Conservation (phyloP, 2,329 filamentous ascomycete species). For the Botryotinia narcissicola region DNA sequence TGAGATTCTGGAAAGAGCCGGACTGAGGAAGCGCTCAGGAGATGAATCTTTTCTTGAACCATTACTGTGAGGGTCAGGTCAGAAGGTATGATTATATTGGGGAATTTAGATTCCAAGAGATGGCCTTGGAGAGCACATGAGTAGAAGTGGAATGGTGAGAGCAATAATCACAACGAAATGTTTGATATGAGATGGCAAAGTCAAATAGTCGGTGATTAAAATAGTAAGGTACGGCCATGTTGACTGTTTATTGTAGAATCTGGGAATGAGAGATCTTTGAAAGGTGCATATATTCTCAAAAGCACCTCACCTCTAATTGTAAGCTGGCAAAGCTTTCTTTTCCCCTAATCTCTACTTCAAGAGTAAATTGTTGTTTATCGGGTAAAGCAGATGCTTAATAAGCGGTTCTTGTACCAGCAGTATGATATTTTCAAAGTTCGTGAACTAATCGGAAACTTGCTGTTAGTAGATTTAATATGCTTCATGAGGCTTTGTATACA, state of each 20-base stretch:
- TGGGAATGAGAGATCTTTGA: accelerated
- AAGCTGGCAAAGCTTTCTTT: not conserved
- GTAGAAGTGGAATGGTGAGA: not conserved
- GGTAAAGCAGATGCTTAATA: not conserved
- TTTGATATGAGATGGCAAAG: not conserved
- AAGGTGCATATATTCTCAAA: not conserved
- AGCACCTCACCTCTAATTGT: not conserved
- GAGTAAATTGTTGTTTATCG: not conserved
- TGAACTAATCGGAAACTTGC: not conserved
- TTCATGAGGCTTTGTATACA: not conserved
- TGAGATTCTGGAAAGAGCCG: not conserved
- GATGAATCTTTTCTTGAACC: not conserved
- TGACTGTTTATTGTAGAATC: not conserved
- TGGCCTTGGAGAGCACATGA: not conserved
- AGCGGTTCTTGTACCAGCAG: not conserved
- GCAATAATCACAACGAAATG: not conserved
- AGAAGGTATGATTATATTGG: not conserved
- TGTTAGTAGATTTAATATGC: accelerated
- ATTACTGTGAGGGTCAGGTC: not conserved
- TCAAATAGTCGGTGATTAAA: not conserved
- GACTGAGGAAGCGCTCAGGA: not conserved
- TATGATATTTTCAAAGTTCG: not conserved
- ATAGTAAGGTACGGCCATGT: not conserved
- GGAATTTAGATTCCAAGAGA: not conserved
- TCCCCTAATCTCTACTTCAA: accelerated